phyloP scores from a whole-genome alignment of 2,329 filamentous ascomycete genomes.

The Zymoseptoria passerinii region DNA sequence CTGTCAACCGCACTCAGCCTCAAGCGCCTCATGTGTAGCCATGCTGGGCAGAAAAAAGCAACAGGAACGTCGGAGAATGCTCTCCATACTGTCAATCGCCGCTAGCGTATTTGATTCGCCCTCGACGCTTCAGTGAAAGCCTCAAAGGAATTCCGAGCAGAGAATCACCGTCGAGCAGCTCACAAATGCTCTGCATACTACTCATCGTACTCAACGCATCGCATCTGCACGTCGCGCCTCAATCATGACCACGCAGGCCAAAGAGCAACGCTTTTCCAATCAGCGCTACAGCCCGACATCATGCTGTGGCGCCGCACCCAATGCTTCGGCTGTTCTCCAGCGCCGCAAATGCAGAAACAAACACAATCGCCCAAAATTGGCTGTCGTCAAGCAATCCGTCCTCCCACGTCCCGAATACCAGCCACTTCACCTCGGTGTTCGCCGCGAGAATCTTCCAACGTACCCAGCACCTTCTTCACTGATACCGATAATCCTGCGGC shows the following conservation, averaged over 20 bases:
- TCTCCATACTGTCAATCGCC: not conserved
- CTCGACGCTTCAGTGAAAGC: not conserved
- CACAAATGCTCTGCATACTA: not conserved
- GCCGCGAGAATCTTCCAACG: not conserved
- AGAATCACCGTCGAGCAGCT: not conserved
- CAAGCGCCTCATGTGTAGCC: not conserved
- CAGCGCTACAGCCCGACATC: not conserved
- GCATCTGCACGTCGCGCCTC: not conserved
- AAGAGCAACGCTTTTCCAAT: not conserved
- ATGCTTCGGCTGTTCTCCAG: not conserved
- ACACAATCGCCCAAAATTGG: not conserved
- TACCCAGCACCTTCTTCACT: slow-evolving; percentile 4
- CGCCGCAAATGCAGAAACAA: not conserved
- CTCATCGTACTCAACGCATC: not conserved
- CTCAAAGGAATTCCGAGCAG: not conserved
- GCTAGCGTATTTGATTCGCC: not conserved
- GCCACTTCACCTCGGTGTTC: not conserved
- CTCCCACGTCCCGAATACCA: not conserved
- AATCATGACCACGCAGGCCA: not conserved
- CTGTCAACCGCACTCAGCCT: not conserved
- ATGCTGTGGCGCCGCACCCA: not conserved
- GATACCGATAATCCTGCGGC: slow-evolving; percentile 22
- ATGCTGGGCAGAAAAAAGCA: not conserved
- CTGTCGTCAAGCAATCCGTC: not conserved
- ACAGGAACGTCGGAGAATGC: not conserved